Evolutionary conservation across 2,329 filamentous ascomycete species (phyloP), one percentile per base, ranked within the genome.

Genomic region (Canariomyces notabilis): DNA sequence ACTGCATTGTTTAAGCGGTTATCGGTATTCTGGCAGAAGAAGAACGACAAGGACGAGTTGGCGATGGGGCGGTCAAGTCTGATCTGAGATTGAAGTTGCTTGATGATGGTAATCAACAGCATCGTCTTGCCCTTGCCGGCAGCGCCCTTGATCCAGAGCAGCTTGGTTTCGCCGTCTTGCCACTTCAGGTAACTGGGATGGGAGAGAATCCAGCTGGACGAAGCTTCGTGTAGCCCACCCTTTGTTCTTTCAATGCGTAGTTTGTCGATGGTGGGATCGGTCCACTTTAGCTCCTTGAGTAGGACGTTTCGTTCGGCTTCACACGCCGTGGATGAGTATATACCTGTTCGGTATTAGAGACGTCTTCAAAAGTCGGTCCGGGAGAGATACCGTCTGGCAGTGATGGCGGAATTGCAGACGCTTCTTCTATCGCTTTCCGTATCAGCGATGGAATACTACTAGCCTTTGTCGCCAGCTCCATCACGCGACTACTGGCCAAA

Each of bases 221-320:
- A 32, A 22, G n/a, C 39, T 34, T 42, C 26, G 39, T 33, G 21
- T 34, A 42, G 39, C n/a, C 23, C 23, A 4, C 39, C 39, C 29
- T 42, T 42, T 6, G 39, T 42, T 20, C 12, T 32, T 34, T 42
- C 39, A 22, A 42, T 42, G 18, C 39, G 39, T 22, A 14, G 5
- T 26, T 42, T 42, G 39, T 42, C 39, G 29, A 34, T 20, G 39
- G 26, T 32, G 26, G 39, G 39, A 22, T 42, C 39, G 39, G 39
- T 42, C 37, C 21, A 39, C 37, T 29, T 39, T 39, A 39, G 37
- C 20, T 23, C 37, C n/a, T 29, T 29, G 21, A 39, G 37, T 6
- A 39, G 37, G 20, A 16, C 4, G 20, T 39, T 21, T 39, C 37
- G 37, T 39, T 39, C 37, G 37, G 20, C 12, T 39, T 39, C 22